A percentile compares a stretch with the other conserved stretches of the same genome.
phyloP scores from a whole-genome alignment of 352 stramenopile species.

The Pythium phragmiticola region DNA sequence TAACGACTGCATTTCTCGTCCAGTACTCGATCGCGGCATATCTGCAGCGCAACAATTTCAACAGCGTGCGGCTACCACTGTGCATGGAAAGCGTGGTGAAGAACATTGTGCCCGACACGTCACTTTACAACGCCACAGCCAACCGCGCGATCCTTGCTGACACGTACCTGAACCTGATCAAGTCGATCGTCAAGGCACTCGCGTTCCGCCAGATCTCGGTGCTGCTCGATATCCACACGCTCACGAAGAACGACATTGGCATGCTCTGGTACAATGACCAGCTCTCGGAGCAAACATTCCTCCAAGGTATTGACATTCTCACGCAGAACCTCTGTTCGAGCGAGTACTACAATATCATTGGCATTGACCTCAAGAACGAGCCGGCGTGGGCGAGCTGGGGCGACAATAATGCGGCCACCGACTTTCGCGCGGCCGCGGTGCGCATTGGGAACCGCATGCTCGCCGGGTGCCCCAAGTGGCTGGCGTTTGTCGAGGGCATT shows the following conservation, averaged over 20 bases:
- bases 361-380: constrained; percentile 76
- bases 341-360: constrained; percentile 72
- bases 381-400: constrained; percentile 54
- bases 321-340: constrained; percentile 44
- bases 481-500: constrained; percentile 72
- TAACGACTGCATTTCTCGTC: neutral
- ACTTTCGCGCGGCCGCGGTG: constrained; percentile 47
- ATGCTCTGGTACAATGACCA: constrained; percentile 38
- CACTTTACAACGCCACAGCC: constrained; percentile 33
- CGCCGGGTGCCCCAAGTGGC: constrained; percentile 57
- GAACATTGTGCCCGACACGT: constrained; percentile 35
- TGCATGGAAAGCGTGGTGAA: constrained; percentile 36
- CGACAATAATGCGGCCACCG: constrained; percentile 35
- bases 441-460: constrained; percentile 70
- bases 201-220: constrained; percentile 43
- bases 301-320: constrained; percentile 35
- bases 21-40: constrained; percentile 70
- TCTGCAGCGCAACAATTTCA: constrained; percentile 74
- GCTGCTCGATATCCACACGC: constrained; percentile 40
- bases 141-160: constrained; percentile 57
- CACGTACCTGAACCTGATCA: constrained; percentile 37
- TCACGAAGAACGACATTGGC: constrained; percentile 31
- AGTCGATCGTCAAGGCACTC: constrained; percentile 42
- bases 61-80: constrained; percentile 64
- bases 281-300: constrained; percentile 31